Conservation (phyloP, 2,329 filamentous ascomycete species). For the Fusarium brachygibbosum region DNA sequence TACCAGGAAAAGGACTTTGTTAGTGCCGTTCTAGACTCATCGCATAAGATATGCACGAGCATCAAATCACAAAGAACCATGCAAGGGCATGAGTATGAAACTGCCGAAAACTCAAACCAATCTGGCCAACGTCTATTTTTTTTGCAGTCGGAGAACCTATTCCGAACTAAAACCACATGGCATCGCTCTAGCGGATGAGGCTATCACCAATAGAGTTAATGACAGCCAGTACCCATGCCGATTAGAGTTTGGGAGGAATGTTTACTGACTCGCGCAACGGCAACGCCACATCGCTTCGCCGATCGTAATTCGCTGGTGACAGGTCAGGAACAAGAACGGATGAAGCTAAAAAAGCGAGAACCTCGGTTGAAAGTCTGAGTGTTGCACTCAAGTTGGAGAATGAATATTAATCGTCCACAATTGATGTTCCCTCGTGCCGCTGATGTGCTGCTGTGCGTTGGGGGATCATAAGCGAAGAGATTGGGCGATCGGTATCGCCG, state of each 20-base stretch:
- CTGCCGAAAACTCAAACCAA: slow-evolving; percentile 1
- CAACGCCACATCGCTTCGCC: not conserved
- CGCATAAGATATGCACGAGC: not conserved
- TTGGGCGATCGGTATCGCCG: not conserved
- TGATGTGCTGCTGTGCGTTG: not conserved
- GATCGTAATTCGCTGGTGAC: not conserved
- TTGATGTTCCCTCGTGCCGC: slow-evolving; percentile 12
- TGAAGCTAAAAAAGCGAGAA: not conserved
- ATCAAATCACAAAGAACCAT: not conserved
- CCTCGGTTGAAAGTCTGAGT: slow-evolving; percentile 2
- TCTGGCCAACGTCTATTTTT: not conserved
- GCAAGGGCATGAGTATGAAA: not conserved
- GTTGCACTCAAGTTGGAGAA: not conserved
- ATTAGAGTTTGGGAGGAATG: slow-evolving; percentile 5
- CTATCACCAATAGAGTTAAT: slow-evolving; percentile 9
- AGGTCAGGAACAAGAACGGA: slow-evolving; percentile 1
- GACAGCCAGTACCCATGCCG: not conserved
- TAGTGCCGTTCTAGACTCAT: not conserved
- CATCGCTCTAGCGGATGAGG: not conserved
- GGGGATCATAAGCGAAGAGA: slow-evolving; percentile 7
- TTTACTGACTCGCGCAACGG: slow-evolving; percentile 21
- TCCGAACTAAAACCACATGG: not conserved
- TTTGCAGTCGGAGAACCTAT: not conserved
- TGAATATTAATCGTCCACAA: slow-evolving; percentile 4
- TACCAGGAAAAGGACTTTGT: not conserved